Conservation (phyloP, 768 basidiomycete species). For the Hericium alpestre region DNA sequence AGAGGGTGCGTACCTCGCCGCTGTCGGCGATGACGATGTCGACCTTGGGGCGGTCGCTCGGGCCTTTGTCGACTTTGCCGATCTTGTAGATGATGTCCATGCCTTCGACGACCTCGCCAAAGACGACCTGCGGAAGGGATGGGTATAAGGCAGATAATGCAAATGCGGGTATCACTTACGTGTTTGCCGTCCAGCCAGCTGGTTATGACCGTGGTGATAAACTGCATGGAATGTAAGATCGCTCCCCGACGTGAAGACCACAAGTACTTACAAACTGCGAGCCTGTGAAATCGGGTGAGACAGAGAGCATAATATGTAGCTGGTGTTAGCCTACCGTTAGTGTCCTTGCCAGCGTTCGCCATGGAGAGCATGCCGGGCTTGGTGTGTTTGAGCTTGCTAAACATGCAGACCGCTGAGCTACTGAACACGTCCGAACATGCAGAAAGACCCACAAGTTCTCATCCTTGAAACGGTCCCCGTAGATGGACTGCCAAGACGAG, state of each 20-base stretch:
- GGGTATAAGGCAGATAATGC: background rate
- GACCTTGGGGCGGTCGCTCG: constrained; percentile 60
- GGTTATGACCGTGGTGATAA: constrained; percentile 83
- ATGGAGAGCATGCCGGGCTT: constrained; percentile 82
- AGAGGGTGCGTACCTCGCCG: constrained; percentile 60
- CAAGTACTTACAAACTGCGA: constrained; percentile 70
- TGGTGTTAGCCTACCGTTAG: constrained; percentile 54
- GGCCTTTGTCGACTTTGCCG: constrained; percentile 63
- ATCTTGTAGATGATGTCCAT: constrained; percentile 78
- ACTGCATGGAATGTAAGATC: constrained; percentile 35
- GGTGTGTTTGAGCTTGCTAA: constrained; percentile 91
- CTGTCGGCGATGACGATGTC: constrained; percentile 75
- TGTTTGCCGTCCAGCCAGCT: constrained; percentile 89
- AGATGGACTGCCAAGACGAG: constrained; percentile 54
- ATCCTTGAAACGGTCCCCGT: constrained; percentile 82
- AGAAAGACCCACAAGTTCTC: constrained; percentile 76
- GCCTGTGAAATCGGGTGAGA: constrained; percentile 30
- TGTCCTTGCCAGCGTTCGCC: constrained; percentile 90
- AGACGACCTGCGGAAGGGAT: constrained; percentile 58
- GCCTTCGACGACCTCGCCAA: constrained; percentile 85
- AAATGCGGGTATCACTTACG: constrained; percentile 28
- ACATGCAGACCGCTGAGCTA: background rate
- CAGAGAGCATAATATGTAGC: constrained; percentile 1
- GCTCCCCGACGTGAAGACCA: background rate
- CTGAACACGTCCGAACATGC: background rate